These are phyloP conservation scores for Brassica balearica DNA, from an alignment of 441 rosid species.

Conservation along the genomic window DNA sequence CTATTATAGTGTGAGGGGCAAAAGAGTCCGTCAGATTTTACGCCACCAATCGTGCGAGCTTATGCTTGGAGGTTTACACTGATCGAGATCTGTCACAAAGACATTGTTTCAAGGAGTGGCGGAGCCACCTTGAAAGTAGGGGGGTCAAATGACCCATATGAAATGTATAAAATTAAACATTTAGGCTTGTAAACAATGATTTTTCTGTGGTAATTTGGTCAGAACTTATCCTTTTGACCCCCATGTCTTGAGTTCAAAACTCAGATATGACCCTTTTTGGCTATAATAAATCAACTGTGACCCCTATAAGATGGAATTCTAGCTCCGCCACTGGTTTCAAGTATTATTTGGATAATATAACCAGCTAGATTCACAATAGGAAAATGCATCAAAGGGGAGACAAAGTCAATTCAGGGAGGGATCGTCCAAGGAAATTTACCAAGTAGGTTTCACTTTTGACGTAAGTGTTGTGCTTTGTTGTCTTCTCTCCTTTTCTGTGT, in stretches of 20 bases:
- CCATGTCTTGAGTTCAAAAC: no score
- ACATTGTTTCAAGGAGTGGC: not conserved
- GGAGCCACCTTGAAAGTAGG: no score
- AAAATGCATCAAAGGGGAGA: not conserved
- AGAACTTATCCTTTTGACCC: no score
- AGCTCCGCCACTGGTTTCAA: no score
- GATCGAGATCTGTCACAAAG: constrained; percentile 13
- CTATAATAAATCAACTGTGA: no score
- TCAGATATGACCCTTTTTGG: no score
- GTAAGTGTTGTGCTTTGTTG: not conserved
- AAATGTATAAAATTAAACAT: no score
- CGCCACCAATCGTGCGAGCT: constrained; percentile 44
- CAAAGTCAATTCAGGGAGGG: not conserved
- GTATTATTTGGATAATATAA: not conserved
- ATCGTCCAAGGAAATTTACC: not conserved
- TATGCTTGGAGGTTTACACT: constrained; percentile 10
- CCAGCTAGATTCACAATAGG: not conserved
- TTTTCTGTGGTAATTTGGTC: no score
- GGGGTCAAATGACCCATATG: no score
- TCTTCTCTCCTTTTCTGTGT: not conserved
- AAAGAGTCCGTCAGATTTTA: constrained; percentile 28
- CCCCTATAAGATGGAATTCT: no score
- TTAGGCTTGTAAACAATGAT: no score
- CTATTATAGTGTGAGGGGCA: constrained; percentile 1
- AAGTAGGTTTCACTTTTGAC: not conserved